Conservation (phyloP, 2,329 filamentous ascomycete species). For the Fusarium oligoseptatum region DNA sequence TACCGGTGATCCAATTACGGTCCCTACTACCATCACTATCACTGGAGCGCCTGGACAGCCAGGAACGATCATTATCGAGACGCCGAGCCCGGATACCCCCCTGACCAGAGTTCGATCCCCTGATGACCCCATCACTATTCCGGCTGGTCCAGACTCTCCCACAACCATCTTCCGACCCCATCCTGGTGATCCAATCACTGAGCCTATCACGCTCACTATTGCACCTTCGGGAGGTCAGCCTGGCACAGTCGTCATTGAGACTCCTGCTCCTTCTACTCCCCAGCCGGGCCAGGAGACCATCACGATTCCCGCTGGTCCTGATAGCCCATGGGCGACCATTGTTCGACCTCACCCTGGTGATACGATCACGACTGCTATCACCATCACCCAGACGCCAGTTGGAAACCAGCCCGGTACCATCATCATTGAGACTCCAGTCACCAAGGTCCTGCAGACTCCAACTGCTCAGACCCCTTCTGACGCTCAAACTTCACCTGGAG, state of each 20-base stretch:
- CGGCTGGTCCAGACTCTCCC: conserved; percentile 9
- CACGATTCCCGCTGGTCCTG: conserved; percentile 24
- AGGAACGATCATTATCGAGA: conserved; percentile 2
- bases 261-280: conserved; percentile 12
- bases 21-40: not conserved
- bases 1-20: conserved; percentile 1
- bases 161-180: not conserved
- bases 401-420: conserved; percentile 32
- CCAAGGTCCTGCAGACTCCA: conserved; percentile 16
- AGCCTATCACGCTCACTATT: conserved; percentile 27
- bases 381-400: conserved; percentile 24
- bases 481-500: not conserved
- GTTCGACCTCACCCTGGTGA: conserved; percentile 36
- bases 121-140: conserved; percentile 26
- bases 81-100: not conserved
- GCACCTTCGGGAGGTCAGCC: conserved; percentile 24
- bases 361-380: conserved; percentile 30
- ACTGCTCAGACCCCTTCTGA: not conserved
- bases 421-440: conserved; percentile 30
- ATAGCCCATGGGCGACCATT: conserved; percentile 20
- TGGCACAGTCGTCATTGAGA: conserved; percentile 35
- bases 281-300: conserved; percentile 18
- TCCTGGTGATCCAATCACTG: conserved; percentile 14
- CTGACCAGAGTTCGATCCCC: conserved; percentile 12
- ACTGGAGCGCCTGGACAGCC: not conserved